Base-by-base conservation (phyloP, 495 filamentous ascomycete species). In the Penicillium angulare region DNA sequence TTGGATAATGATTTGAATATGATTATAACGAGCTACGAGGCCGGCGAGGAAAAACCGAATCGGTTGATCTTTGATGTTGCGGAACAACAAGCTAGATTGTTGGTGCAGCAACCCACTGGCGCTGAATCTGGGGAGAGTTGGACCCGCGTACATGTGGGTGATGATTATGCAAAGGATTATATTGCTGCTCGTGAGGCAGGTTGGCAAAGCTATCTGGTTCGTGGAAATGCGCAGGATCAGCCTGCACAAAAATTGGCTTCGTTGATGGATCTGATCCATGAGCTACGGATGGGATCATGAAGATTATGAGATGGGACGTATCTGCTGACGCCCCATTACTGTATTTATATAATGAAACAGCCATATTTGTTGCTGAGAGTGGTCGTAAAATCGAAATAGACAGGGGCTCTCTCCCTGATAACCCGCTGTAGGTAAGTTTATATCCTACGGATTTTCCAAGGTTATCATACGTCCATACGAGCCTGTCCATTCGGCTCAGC, bases 21-120 rank as follows among this genome's bases (percentile, higher is more conserved):
- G 47, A 71, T 86, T 1, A 78, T 82, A 20, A 77, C 88, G 35
- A 89, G 86, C 48, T 92, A 90, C 55, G 87, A 91, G 53, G 82
- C 84, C 13, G 89, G 86, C 0, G 66, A 63, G 22, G 79, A 81
- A 57, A 93, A 93, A 65, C 89, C 89, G 1, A 68, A 80, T 56
- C 58, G 48, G 5, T 18, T 66, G 13, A 87, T 92, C 26, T 93
- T 87, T 51, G 68, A 82, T 23, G 79, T 83, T 10, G 86, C 85
- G 1, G 72, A 68, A 49, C 59, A 66, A 1, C 65, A 76, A 53
- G 75, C 77, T 23, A 42, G 31, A n/a, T 41, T 43, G 22, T 23
- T 72, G 21, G 47, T 49, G 0, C 24, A 10, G 1, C 4, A n/a
- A 4, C 42, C 29, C 8, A n/a, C 39, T 40, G 8, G n/a, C 8